Conservation (phyloP, 352 stramenopile species). For the Thalassiosira hispida region DNA sequence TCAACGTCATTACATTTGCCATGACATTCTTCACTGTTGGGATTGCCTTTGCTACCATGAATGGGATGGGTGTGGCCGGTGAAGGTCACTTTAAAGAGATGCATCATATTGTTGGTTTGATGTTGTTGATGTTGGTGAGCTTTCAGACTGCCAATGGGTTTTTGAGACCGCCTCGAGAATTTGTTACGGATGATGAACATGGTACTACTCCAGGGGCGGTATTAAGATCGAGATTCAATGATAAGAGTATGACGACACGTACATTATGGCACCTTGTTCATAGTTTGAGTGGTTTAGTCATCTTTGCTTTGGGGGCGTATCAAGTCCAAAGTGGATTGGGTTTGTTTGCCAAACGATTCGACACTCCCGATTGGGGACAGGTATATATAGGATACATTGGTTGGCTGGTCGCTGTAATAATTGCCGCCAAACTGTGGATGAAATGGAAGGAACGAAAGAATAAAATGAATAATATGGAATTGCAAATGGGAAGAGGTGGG, state of each 20-base stretch:
- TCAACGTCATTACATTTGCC: constrained; percentile 52
- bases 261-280: constrained; percentile 59
- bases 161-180: constrained; percentile 55
- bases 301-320: constrained; percentile 59
- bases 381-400: constrained; percentile 56
- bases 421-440: constrained; percentile 29
- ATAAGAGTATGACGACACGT: constrained; percentile 20
- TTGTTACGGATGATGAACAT: constrained; percentile 20
- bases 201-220: constrained; percentile 3
- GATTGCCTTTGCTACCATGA: constrained; percentile 47
- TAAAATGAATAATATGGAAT: constrained; percentile 4
- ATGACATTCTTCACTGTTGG: constrained; percentile 43
- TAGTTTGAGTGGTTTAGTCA: constrained; percentile 34
- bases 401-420: constrained; percentile 29
- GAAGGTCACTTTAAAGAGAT: constrained; percentile 58
- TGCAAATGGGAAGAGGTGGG: constrained; percentile 3
- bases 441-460: constrained; percentile 19
- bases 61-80: constrained; percentile 25
- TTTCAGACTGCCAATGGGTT: constrained; percentile 68
- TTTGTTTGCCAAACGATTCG: constrained; percentile 49
- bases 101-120: constrained; percentile 55
- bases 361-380: constrained; percentile 24
- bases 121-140: constrained; percentile 45
- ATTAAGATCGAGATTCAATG: background rate
- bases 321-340: constrained; percentile 58